Conservation (phyloP, 768 basidiomycete genomes). For the Mycena belliarum region DNA sequence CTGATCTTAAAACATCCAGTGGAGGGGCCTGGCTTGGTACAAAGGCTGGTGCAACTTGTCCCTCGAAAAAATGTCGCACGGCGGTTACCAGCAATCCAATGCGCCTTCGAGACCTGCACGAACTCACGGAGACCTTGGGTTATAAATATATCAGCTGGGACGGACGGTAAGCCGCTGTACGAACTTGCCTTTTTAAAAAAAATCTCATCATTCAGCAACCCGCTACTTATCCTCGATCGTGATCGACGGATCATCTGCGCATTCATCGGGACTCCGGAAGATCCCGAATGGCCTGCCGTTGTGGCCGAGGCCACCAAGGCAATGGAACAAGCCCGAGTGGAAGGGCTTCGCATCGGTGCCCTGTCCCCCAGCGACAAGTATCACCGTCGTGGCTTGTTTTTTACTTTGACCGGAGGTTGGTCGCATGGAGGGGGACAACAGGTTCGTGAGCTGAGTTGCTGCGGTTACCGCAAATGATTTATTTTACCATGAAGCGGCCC, state of each 20-base stretch:
- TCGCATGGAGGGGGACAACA: slow-evolving; percentile 33
- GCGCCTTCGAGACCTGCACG: background rate
- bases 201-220: too few relatives aligned
- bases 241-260: slow-evolving; percentile 7
- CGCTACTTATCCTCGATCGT: background rate
- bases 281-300: slow-evolving; percentile 3
- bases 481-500: background rate
- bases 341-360: background rate
- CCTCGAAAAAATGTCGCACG: too few relatives aligned
- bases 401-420: slow-evolving; percentile 22
- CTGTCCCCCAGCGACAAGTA: slow-evolving; percentile 2
- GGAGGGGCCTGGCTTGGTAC: background rate
- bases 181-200: background rate
- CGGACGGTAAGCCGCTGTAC: background rate
- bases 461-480: background rate
- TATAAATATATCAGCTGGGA: background rate
- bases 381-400: slow-evolving; percentile 26
- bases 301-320: background rate
- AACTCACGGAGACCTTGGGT: background rate
- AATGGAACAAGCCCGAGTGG: background rate
- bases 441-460: background rate
- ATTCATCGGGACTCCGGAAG: slow-evolving; percentile 18
- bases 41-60: too few relatives aligned
- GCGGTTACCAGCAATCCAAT: background rate
- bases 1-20: background rate